Percentiles rank a stretch among this genome's conserved stretches.
phyloP scores from a whole-genome alignment of 2,329 filamentous ascomycete species.

The Geosmithia flava region DNA sequence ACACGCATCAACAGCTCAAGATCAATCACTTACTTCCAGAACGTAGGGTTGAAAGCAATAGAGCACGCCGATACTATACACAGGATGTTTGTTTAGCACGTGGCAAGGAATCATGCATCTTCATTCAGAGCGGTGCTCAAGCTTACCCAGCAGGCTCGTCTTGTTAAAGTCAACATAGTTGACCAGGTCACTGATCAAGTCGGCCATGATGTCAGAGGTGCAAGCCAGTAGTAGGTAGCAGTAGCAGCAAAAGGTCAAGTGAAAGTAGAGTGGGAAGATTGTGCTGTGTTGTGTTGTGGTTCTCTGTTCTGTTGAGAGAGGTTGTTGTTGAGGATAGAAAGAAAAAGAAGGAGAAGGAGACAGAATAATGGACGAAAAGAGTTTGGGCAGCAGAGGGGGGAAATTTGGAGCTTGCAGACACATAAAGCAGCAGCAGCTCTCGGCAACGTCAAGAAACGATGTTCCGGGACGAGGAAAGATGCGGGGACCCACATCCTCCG shows the following conservation, averaged over 20 bases:
- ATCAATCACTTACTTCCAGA: constrained; percentile 76
- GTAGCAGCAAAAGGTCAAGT: no score
- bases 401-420: neutral
- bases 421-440: neutral
- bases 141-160: constrained; percentile 53
- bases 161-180: constrained; percentile 59
- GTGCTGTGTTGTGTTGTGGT: no score
- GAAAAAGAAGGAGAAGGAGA: neutral
- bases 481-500: neutral
- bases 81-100: constrained; percentile 4
- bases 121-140: neutral
- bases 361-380: neutral
- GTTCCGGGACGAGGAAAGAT: neutral
- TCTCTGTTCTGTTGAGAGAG: neutral
- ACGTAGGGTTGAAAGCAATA: constrained; percentile 94
- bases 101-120: neutral
- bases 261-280: no score
- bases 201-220: constrained; percentile 1
- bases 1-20: neutral
- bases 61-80: constrained; percentile 61
- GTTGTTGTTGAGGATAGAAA: neutral
- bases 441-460: neutral
- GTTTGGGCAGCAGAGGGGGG: neutral
- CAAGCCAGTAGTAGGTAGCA: no score
- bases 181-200: constrained; percentile 28